A percentile compares a stretch with the other conserved stretches of the same genome.
phyloP scores from a whole-genome alignment of 805 yeast genomes.

The Ogataea saltuana region DNA sequence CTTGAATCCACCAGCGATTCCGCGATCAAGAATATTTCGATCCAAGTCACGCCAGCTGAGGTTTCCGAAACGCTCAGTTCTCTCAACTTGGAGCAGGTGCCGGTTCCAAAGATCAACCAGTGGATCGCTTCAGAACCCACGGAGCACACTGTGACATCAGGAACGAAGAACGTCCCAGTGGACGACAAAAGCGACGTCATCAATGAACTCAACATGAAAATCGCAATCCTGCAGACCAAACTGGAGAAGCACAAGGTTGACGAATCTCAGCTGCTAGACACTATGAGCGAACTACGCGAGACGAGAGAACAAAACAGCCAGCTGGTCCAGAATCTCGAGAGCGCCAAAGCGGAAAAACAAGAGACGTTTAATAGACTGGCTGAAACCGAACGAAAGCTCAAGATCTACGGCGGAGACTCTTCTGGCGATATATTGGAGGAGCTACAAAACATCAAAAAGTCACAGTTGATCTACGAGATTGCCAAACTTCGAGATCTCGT shows the following conservation, averaged over 20 bases:
- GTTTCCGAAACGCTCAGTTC: neutral
- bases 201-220: constrained; percentile 47
- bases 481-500: constrained; percentile 16
- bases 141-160: neutral
- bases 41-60: neutral
- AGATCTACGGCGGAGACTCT: constrained; percentile 14
- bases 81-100: neutral
- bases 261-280: constrained; percentile 30
- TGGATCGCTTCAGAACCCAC: neutral
- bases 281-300: constrained; percentile 25
- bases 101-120: neutral
- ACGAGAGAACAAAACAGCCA: constrained; percentile 27
- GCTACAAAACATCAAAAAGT: constrained; percentile 12
- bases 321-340: constrained; percentile 19
- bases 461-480: constrained; percentile 18
- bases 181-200: constrained; percentile 24
- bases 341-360: constrained; percentile 14
- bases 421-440: constrained; percentile 14
- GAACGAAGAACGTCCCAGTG: neutral
- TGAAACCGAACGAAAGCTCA: constrained; percentile 11
- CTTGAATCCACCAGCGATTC: constrained; percentile 9
- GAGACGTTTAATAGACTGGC: constrained; percentile 3
- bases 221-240: constrained; percentile 46
- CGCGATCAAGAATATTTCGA: neutral
- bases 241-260: constrained; percentile 37